Conservation (phyloP, 441 rosid species). For the Pelargonium fulgidum region DNA sequence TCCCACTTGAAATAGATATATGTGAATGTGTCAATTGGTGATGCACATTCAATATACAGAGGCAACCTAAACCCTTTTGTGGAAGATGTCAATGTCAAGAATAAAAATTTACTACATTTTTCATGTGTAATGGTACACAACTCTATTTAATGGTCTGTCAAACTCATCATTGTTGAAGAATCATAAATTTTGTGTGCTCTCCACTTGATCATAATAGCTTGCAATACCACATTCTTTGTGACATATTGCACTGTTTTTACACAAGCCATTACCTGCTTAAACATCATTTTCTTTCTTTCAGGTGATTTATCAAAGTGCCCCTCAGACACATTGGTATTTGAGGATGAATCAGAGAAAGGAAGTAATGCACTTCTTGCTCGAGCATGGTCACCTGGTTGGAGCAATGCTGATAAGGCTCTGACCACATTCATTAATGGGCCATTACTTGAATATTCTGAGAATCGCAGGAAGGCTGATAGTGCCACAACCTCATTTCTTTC, state of each 20-base stretch:
- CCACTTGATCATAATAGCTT: too few relatives aligned
- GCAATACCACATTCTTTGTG: too few relatives aligned
- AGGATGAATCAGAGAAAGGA: constrained; percentile 90
- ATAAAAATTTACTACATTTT: too few relatives aligned
- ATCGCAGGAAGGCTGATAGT: constrained; percentile 90
- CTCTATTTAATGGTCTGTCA: too few relatives aligned
- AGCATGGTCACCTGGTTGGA: constrained; percentile 99
- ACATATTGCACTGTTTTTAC: neutral
- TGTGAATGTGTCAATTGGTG: too few relatives aligned
- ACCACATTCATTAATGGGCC: constrained; percentile 83
- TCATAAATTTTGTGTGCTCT: too few relatives aligned
- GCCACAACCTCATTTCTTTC: constrained; percentile 93
- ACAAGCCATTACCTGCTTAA: constrained; percentile 5
- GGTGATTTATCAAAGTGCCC: constrained; percentile 74
- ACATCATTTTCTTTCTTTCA: constrained; percentile 28
- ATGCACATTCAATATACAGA: too few relatives aligned
- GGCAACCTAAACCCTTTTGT: too few relatives aligned
- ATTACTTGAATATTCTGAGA: constrained; percentile 74
- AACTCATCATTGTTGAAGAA: too few relatives aligned
- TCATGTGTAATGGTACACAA: too few relatives aligned
- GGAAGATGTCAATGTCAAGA: too few relatives aligned
- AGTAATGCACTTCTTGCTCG: constrained; percentile 95
- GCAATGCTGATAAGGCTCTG: constrained; percentile 83
- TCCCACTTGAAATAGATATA: too few relatives aligned
- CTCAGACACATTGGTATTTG: constrained; percentile 58